Evolutionary conservation across 2,329 filamentous ascomycete species (phyloP), one percentile per base, ranked within the genome.

Genomic region (Pseudocercospora pini-densiflorae): DNA sequence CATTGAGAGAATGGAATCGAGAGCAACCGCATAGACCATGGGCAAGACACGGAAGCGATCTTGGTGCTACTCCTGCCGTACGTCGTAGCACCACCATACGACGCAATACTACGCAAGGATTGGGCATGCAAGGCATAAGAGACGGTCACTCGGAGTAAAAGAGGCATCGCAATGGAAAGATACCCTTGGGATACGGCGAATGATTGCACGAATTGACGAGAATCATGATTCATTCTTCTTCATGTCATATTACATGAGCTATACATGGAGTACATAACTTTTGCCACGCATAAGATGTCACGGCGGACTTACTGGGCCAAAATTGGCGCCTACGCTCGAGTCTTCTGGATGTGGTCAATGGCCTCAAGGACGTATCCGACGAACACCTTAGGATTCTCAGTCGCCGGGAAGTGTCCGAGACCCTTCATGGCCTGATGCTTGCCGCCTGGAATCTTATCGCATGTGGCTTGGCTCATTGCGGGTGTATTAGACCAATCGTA

Each of bases 401-500:
- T 83, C 0, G 81, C 81, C 0, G 82, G 81, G 70, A 84, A 84
- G 66, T 83, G 82, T 0, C 82, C 82, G 1, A 84, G 70, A 0
- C 79, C 81, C 14, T 80, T 78, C 81, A 84, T 84, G 1, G 76
- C 73, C 69, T 79, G 78, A 71, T 82, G 79, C 68, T 79, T 79
- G 0, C 79, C 81, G 5, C 82, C 82, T 0, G 77, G 76, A 40
- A 84, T 84, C 77, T 83, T 83, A 59, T 82, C 79, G 23, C 81
- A 81, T 1, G 81, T 83, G 47, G 78, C 78, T 64, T 83, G 79
- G 19, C 76, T 75, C 81, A 83, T 82, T 21, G 78, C 79, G 2
- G 81, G 81, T 1, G 82, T 83, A 64, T 81, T 83, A n/a, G 75
- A 78, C 80, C 80, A 82, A 68, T 83, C 81, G 68, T 86, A 77